phyloP scores from a whole-genome alignment of 176 grass and related monocot genomes.

The Bonia amplexicaulis region DNA sequence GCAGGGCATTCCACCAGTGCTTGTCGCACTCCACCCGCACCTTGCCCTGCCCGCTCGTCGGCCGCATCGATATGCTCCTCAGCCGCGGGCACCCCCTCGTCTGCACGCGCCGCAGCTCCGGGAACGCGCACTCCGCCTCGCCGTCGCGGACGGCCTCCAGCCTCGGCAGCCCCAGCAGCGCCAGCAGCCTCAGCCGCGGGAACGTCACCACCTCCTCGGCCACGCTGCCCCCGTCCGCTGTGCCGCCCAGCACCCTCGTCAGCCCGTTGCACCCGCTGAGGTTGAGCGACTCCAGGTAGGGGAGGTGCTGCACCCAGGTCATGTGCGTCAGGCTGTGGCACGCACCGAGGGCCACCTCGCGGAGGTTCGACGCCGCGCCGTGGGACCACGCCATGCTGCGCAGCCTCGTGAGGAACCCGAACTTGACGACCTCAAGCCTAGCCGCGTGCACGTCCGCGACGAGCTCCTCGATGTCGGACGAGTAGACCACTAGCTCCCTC shows the following conservation, averaged over 20 bases:
- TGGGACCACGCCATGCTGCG: conserved; percentile 36
- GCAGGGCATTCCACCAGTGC: conserved; percentile 43
- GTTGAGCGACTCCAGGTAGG: conserved; percentile 44
- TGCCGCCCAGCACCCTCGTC: conserved; percentile 25
- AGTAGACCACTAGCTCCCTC: conserved; percentile 37
- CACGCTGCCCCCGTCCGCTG: conserved; percentile 19
- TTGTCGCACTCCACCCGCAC: conserved; percentile 55
- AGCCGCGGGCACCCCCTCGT: conserved; percentile 42
- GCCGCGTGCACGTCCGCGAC: conserved; percentile 29
- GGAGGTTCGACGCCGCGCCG: conserved; percentile 31
- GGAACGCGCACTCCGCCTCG: conserved; percentile 36
- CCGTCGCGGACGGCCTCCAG: conserved; percentile 34
- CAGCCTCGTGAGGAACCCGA: conserved; percentile 41
- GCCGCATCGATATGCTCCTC: conserved; percentile 32
- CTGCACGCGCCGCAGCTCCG: conserved; percentile 48
- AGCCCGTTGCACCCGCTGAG: conserved; percentile 54
- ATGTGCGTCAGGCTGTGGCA: conserved; percentile 45
- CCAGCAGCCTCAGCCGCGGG: conserved; percentile 40
- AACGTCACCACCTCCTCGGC: conserved; percentile 38
- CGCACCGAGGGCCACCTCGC: conserved; percentile 46
- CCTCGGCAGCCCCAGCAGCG: conserved; percentile 41
- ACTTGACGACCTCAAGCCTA: conserved; percentile 43
- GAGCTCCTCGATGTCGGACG: conserved; percentile 41
- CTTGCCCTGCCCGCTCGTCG: conserved; percentile 33
- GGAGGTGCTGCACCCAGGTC: conserved; percentile 55